Evolutionary conservation across 345 rosid species (phyloP).

Genomic region (Aquilaria malaccensis): DNA sequence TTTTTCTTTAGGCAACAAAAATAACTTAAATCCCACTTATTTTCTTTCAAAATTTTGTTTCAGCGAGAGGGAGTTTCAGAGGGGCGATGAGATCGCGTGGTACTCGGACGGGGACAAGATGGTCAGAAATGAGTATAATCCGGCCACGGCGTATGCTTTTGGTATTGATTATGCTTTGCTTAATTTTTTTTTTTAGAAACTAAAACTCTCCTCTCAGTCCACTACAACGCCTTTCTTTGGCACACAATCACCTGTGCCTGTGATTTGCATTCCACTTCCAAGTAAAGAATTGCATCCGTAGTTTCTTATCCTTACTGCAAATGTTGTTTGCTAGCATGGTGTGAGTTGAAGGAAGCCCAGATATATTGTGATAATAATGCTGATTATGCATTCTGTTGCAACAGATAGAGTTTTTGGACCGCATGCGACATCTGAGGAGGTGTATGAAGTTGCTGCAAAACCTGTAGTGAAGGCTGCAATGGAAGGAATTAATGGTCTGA

Average conservation of each 20-base stretch:
- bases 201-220: too few species aligned
- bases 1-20: conserved; percentile 6
- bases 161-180: conserved; percentile 36
- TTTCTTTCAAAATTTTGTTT: conserved; percentile 17
- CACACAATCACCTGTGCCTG: too few species aligned
- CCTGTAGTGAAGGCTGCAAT: conserved; percentile 97
- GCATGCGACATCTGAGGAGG: conserved; percentile 65
- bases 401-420: conserved; percentile 92
- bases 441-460: conserved; percentile 90
- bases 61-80: conserved; percentile 90
- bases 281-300: not conserved
- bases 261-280: not conserved
- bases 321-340: too few species aligned
- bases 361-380: not conserved
- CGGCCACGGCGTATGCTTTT: conserved; percentile 81
- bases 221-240: too few species aligned
- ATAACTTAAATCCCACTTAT: not conserved
- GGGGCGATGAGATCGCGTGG: conserved; percentile 98
- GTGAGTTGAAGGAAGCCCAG: not conserved
- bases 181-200: not conserved
- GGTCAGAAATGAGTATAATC: conserved; percentile 86
- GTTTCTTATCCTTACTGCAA: too few species aligned
- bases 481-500: conserved; percentile 96
- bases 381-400: conserved; percentile 7
- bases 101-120: conserved; percentile 89